These are phyloP conservation scores for Ascochyta viciae-villosae DNA, from an alignment of 2,329 filamentous ascomycete species.

Conservation along the genomic window DNA sequence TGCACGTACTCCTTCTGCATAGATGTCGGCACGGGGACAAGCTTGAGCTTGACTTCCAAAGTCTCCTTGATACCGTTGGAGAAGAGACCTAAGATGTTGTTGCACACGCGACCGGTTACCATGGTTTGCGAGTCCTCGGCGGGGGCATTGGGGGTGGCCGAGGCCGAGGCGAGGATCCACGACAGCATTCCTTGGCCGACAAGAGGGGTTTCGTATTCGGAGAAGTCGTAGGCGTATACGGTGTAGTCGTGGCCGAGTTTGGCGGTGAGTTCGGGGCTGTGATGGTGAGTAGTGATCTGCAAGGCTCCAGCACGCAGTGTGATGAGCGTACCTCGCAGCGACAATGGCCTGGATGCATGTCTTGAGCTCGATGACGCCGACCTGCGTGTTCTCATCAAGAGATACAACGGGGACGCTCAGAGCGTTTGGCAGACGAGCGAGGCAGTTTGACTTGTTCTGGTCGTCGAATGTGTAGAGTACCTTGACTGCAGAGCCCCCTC, in stretches of 20 bases:
- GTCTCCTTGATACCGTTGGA: constrained; percentile 84
- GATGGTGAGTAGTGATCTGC: constrained; percentile 24
- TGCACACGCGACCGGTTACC: constrained; percentile 89
- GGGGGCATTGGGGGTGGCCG: constrained; percentile 61
- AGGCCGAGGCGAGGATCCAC: constrained; percentile 72
- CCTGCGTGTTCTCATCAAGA: constrained; percentile 78
- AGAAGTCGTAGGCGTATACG: constrained; percentile 97
- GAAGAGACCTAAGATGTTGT: constrained; percentile 84
- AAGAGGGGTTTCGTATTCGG: constrained; percentile 89
- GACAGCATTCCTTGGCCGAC: constrained; percentile 97
- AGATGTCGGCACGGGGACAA: constrained; percentile 76
- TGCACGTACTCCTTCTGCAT: constrained; percentile 67
- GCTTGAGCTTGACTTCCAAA: constrained; percentile 87
- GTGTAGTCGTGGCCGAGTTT: constrained; percentile 83
- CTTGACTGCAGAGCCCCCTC: constrained; percentile 71
- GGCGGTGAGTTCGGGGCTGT: constrained; percentile 85
- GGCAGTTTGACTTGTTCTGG: constrained; percentile 84
- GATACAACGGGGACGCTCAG: constrained; percentile 81
- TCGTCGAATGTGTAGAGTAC: constrained; percentile 96
- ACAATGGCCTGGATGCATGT: constrained; percentile 86
- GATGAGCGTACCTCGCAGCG: constrained; percentile 60
- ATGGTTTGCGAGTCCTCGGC: constrained; percentile 70
- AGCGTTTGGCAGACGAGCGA: constrained; percentile 82
- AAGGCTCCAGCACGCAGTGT: constrained; percentile 11
- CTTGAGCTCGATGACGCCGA: constrained; percentile 87